Percentiles rank a stretch among this genome's conserved stretches.
Conservation (phyloP, 768 basidiomycete species). For the Auriculariales sp. region DNA sequence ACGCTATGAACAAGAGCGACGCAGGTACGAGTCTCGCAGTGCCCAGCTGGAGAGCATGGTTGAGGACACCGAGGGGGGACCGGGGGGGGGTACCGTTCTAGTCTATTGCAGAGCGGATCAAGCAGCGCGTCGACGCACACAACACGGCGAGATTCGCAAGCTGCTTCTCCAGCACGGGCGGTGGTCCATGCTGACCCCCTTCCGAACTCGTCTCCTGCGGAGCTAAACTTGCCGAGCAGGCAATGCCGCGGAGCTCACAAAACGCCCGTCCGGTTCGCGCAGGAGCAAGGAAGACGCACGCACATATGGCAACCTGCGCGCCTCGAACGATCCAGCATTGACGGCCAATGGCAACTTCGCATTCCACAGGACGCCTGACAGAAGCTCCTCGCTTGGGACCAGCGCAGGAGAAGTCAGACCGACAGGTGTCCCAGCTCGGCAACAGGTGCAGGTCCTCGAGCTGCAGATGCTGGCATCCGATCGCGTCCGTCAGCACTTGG, state of each 20-base stretch:
- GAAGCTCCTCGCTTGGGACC: slow-evolving; percentile 18
- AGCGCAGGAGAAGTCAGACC: slow-evolving; percentile 21
- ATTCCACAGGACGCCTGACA: slow-evolving; percentile 20
- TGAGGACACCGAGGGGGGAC: slow-evolving; percentile 44
- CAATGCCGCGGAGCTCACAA: slow-evolving; percentile 35
- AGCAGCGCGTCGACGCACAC: slow-evolving; percentile 46
- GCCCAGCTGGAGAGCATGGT: slow-evolving; percentile 46
- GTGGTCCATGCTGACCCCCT: slow-evolving; percentile 38
- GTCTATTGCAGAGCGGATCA: slow-evolving; percentile 36
- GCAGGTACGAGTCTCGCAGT: slow-evolving; percentile 49
- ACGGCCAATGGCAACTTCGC: slow-evolving; percentile 20
- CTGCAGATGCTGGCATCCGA: slow-evolving; percentile 55
- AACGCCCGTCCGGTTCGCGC: slow-evolving; percentile 16
- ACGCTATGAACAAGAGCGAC: slow-evolving; percentile 42
- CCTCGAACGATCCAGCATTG: slow-evolving; percentile 24
- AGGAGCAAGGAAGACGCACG: slow-evolving; percentile 19
- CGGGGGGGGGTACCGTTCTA: no score
- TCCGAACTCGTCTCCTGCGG: slow-evolving; percentile 49
- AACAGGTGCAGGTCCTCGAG: slow-evolving; percentile 54
- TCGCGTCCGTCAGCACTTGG: slow-evolving; percentile 49
- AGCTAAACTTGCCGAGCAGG: slow-evolving; percentile 48
- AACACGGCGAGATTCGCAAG: slow-evolving; percentile 60
- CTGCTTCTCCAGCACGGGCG: slow-evolving; percentile 37
- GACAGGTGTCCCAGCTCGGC: slow-evolving; percentile 33
- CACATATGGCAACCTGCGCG: slow-evolving; percentile 29